Base-by-base conservation (phyloP, 352 stramenopile species). In the Plasmopara viticola region DNA sequence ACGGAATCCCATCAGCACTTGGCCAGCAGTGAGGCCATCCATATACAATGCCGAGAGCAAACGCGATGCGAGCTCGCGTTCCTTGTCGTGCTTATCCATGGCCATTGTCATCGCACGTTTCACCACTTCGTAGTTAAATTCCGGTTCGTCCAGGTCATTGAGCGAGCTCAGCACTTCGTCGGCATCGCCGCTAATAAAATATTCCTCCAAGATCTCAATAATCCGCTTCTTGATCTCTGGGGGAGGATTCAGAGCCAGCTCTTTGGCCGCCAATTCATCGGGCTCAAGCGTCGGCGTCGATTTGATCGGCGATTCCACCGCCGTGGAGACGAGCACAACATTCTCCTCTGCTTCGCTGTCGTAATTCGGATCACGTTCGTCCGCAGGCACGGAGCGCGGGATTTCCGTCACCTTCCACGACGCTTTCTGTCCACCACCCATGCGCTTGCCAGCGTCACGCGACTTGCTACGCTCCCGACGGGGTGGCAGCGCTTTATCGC, bases 71-170 rank as follows among this genome's bases (percentile, higher is more conserved):
- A 71, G 29, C 40, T 71, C 59, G 14, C 59, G 58, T 44, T 71
- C 63, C 51, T 71, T 71, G 54, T 68, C 63, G 51, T 71, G 58
- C 54, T 68, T 71, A 74, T 99, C 96, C 70, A 99, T 87, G 15
- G 92, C 85, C 64, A 98, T 94, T 33, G 86, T 96, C 56, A 99
- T 94, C 6, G 85, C 89, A 33, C 93, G 80, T 67, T 98, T 98
- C 30, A 98, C 90, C 38, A 98, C 66, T 56, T 97, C 85, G 59
- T 95, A 97, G 48, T 86, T 79, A 62, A 90, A 97, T 13, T 86
- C 80, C 1, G 65, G 57, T 13, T 75, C 68, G 49, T 88, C 70
- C 15, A 90, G 44, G 34, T 90, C 80, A 14, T 68, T 70, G 39
- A 89, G 44, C n/a, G 80, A 85, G 55, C 77, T 88, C 56, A 51